Percentiles rank a stretch among this genome's conserved stretches.
phyloP scores from a whole-genome alignment of 164 flowering plant genomes.

The Aristolochia fimbriata region DNA sequence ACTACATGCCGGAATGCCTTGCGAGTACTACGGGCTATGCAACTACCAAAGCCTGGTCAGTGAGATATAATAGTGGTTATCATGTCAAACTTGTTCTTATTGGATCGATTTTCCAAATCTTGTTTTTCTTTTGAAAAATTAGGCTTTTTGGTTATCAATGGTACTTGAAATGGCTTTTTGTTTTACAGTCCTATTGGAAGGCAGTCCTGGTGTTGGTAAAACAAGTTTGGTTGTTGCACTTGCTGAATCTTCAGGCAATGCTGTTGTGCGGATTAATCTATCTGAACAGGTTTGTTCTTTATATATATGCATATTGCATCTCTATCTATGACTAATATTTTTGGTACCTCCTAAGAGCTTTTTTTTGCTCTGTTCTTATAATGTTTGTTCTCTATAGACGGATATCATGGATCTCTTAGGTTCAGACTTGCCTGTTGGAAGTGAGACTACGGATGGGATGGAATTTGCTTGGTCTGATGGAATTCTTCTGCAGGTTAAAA shows the following conservation, averaged over 20 bases:
- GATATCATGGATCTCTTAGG: constrained; percentile 97
- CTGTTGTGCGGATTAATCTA: constrained; percentile 83
- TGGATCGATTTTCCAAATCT: not conserved
- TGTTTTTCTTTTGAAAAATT: not conserved
- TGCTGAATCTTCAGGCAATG: constrained; percentile 84
- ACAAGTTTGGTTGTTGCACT: constrained; percentile 82
- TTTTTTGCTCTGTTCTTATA: not conserved
- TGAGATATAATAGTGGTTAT: not conserved
- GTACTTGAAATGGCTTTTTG: constrained; percentile 1
- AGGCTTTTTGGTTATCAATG: not conserved
- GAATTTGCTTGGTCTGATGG: constrained; percentile 99
- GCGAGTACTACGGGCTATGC: constrained; percentile 88
- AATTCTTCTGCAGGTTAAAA: constrained; percentile 75
- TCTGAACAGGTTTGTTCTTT: constrained; percentile 73
- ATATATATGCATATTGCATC: too few relatives aligned
- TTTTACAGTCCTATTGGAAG: constrained; percentile 74
- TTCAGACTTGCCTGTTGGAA: constrained; percentile 85
- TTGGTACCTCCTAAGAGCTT: not conserved
- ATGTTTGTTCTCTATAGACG: constrained; percentile 40
- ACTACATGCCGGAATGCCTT: constrained; percentile 80
- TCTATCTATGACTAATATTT: constrained; percentile 1
- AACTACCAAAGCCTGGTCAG: constrained; percentile 83
- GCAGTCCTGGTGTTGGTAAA: constrained; percentile 99
- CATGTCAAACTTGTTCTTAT: not conserved
- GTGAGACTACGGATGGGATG: constrained; percentile 48